phyloP scores from a whole-genome alignment of 331 rosid genomes.

The Prunus yedoensis region DNA sequence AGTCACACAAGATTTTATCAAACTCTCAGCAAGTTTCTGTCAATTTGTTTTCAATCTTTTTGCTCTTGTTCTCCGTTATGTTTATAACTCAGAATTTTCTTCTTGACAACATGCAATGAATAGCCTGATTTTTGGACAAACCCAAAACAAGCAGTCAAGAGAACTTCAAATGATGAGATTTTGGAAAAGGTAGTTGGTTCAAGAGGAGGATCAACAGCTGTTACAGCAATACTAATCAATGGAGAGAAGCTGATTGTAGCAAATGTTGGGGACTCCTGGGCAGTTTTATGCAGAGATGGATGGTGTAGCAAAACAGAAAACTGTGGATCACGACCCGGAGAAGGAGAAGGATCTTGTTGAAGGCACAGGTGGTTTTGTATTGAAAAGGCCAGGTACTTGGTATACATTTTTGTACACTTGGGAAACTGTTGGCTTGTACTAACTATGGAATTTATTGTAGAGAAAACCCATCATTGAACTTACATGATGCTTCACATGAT shows the following conservation, averaged over 20 bases:
- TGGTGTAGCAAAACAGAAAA: conserved; percentile 42
- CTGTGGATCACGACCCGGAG: no score
- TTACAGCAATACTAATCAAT: conserved; percentile 53
- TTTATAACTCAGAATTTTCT: neutral
- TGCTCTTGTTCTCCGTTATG: neutral
- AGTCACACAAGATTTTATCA: no score
- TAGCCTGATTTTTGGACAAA: conserved; percentile 56
- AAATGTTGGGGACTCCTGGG: conserved; percentile 62
- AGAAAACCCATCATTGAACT: no score
- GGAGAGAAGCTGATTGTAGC: conserved; percentile 47
- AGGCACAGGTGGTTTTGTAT: no score
- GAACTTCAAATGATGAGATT: conserved; percentile 52
- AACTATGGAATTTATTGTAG: no score
- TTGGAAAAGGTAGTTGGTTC: conserved; percentile 38
- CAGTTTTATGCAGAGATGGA: conserved; percentile 38
- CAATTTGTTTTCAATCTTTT: no score
- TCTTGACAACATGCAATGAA: conserved; percentile 11
- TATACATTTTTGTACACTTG: no score
- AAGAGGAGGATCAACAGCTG: conserved; percentile 68
- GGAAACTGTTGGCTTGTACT: no score
- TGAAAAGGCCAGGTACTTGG: no score
- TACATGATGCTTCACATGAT: no score
- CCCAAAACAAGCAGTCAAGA: conserved; percentile 50
- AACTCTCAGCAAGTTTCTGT: neutral
- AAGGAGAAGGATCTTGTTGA: no score